A percentile compares a stretch with the other conserved stretches of the same genome.
Evolutionary conservation across 805 yeast genomes (phyloP).

Genomic region (Candida manassasensis): DNA sequence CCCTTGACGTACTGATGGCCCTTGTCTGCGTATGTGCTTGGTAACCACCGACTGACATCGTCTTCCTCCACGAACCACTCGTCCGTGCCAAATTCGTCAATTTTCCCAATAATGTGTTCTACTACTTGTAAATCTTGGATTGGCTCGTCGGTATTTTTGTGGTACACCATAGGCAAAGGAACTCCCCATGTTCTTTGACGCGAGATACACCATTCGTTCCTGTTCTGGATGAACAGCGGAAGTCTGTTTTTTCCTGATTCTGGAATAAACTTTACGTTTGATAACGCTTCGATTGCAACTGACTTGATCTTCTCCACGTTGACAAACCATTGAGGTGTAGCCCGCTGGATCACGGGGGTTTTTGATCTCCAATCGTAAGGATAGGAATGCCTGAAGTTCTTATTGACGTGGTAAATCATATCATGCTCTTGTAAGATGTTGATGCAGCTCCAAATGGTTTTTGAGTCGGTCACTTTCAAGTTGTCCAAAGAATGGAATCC

Average conservation of each 20-base stretch:
- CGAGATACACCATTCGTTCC: slow-evolving; percentile 97
- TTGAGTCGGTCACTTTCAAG: slow-evolving; percentile 19
- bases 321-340: slow-evolving; percentile 97
- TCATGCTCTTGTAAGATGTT: slow-evolving; percentile 37
- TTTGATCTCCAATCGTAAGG: slow-evolving; percentile 98
- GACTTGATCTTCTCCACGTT: slow-evolving; percentile 72
- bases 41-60: slow-evolving; percentile 69
- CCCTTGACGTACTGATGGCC: slow-evolving; percentile 57
- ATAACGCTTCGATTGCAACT: slow-evolving; percentile 54
- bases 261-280: slow-evolving; percentile 68
- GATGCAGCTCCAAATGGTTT: slow-evolving; percentile 46
- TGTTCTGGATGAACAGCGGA: slow-evolving; percentile 61
- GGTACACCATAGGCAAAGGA: slow-evolving; percentile 84
- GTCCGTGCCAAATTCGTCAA: slow-evolving; percentile 61
- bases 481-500: slow-evolving; percentile 48
- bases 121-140: slow-evolving; percentile 55
- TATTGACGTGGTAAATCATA: slow-evolving; percentile 47
- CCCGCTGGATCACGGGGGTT: slow-evolving; percentile 87
- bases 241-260: slow-evolving; percentile 67
- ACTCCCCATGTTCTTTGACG: slow-evolving; percentile 98
- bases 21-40: slow-evolving; percentile 38
- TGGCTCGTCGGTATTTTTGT: slow-evolving; percentile 55
- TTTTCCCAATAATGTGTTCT: slow-evolving; percentile 48
- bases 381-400: slow-evolving; percentile 69
- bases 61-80: slow-evolving; percentile 68